Conservation (phyloP, 2,329 filamentous ascomycete species). For the Monilinia laxa region DNA sequence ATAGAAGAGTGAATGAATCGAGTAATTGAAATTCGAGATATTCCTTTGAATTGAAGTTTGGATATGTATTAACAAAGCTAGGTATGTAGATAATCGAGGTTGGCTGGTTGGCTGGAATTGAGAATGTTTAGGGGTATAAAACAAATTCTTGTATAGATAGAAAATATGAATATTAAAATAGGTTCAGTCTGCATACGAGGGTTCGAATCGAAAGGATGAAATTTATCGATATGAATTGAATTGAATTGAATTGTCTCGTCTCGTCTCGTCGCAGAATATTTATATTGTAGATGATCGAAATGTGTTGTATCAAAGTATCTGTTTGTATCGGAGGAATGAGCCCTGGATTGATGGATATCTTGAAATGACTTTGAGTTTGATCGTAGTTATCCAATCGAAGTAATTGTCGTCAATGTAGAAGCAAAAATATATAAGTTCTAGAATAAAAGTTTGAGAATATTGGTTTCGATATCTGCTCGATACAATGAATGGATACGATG, state of each 20-base stretch:
- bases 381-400: background rate
- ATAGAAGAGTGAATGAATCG: constrained; percentile 1
- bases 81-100: constrained; percentile 23
- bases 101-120: constrained; percentile 21
- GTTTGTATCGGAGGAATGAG: constrained; percentile 9
- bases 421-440: background rate
- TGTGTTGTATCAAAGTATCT: background rate
- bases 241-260: too few species aligned
- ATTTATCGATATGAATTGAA: constrained; percentile 18
- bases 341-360: constrained; percentile 3
- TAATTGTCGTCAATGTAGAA: constrained; percentile 1
- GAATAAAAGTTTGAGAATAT: background rate
- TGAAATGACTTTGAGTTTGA: background rate
- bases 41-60: constrained; percentile 14
- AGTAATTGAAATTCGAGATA: constrained; percentile 6
- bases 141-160: constrained; percentile 20
- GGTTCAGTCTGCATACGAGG: constrained; percentile 21
- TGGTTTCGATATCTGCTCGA: background rate
- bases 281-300: constrained; percentile 8
- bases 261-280: constrained; percentile 6
- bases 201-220: constrained; percentile 23
- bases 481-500: constrained; percentile 16
- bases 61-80: constrained; percentile 22
- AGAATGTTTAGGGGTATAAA: constrained; percentile 24
- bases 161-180: constrained; percentile 20